A percentile compares a stretch with the other conserved stretches of the same genome.
phyloP scores from a whole-genome alignment of 768 basidiomycete genomes.

The Kwoniella shandongensis region DNA sequence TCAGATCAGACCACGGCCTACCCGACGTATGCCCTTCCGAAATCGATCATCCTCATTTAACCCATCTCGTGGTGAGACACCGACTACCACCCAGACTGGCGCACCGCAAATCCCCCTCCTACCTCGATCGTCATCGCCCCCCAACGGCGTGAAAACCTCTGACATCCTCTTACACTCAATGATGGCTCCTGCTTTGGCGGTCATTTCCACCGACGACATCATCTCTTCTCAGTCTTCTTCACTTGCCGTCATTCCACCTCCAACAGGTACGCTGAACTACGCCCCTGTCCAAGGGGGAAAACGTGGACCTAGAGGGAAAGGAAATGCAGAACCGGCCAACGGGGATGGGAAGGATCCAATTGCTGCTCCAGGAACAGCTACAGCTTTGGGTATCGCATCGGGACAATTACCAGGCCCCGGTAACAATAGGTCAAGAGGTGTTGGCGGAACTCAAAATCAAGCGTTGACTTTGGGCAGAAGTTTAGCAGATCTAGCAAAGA shows the following conservation, averaged over 20 bases:
- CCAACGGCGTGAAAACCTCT: constrained; percentile 16
- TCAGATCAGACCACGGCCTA: constrained; percentile 39
- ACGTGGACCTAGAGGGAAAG: constrained; percentile 41
- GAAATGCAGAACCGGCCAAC: constrained; percentile 6
- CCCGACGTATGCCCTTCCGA: constrained; percentile 34
- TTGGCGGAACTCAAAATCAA: constrained; percentile 29
- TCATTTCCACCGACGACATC: constrained; percentile 47
- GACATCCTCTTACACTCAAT: constrained; percentile 41
- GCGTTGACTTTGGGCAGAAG: constrained; percentile 43
- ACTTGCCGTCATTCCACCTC: constrained; percentile 37
- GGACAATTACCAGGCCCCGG: constrained; percentile 23
- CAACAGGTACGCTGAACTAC: constrained; percentile 16
- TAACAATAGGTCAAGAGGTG: constrained; percentile 24
- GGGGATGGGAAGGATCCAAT: constrained; percentile 23
- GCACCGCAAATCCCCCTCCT: not conserved
- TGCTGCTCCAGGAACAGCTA: constrained; percentile 41
- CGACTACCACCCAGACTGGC: constrained; percentile 2
- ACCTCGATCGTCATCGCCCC: constrained; percentile 5
- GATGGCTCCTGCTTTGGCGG: constrained; percentile 36
- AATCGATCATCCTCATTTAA: constrained; percentile 18
- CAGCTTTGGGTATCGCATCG: constrained; percentile 41
- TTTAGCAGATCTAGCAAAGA: constrained; percentile 44
- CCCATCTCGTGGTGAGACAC: constrained; percentile 18
- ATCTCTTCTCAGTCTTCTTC: constrained; percentile 41
- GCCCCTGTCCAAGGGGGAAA: constrained; percentile 22